phyloP scores from a whole-genome alignment of 73 alveolate species.

The Paramecium sonneborni region DNA sequence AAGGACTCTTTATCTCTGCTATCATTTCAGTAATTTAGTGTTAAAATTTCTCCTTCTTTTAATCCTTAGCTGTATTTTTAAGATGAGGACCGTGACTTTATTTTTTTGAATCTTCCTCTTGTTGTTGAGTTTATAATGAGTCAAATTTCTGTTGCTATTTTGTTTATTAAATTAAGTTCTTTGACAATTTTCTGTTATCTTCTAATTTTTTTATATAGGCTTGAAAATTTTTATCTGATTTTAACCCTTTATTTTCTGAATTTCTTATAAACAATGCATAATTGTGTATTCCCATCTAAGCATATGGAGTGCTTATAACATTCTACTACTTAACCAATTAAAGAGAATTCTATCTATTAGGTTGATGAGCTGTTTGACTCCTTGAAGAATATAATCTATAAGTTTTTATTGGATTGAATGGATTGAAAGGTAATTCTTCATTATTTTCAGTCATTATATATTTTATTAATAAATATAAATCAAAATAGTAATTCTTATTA shows the following conservation, averaged over 20 bases:
- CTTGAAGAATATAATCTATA: constrained; percentile 18
- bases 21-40: constrained; percentile 39
- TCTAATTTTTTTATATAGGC: not conserved
- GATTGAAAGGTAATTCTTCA: constrained; percentile 25
- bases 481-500: not conserved
- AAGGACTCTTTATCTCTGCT: not conserved
- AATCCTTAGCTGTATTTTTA: not conserved
- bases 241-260: not conserved
- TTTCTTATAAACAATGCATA: constrained; percentile 9
- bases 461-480: not conserved
- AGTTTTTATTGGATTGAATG: constrained; percentile 27
- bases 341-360: not conserved
- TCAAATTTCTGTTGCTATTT: not conserved
- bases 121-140: not conserved
- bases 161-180: not conserved
- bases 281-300: not conserved
- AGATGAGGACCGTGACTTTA: not conserved
- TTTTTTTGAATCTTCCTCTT: not conserved
- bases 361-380: not conserved
- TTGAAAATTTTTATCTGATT: constrained; percentile 24
- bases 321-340: not conserved
- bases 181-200: constrained; percentile 1
- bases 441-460: not conserved
- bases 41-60: not conserved
- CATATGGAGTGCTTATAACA: not conserved